Conservation (phyloP, 345 rosid genomes). For the Aurinia saxatilis region DNA sequence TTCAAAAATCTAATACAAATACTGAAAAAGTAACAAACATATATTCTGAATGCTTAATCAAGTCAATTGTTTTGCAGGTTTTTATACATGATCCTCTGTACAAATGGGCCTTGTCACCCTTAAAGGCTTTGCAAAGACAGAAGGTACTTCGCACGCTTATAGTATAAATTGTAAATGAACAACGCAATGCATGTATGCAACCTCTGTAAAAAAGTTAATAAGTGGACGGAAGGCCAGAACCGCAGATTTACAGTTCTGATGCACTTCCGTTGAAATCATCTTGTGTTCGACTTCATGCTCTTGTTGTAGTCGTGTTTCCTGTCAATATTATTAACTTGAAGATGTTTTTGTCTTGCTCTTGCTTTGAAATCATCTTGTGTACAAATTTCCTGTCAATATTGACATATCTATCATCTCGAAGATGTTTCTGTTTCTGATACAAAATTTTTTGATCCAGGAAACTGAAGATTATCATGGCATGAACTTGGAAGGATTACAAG, state of each 20-base stretch:
- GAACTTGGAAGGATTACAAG: constrained; percentile 60
- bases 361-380: neutral
- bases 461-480: constrained; percentile 55
- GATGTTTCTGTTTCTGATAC: neutral
- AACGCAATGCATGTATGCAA: neutral
- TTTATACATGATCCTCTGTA: constrained; percentile 97
- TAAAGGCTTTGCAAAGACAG: constrained; percentile 98
- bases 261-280: neutral
- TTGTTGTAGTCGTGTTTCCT: neutral
- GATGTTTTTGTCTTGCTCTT: neutral
- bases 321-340: neutral
- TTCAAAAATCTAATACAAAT: neutral
- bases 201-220: neutral
- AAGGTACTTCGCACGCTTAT: constrained; percentile 48
- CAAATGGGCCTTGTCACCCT: constrained; percentile 96
- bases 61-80: constrained; percentile 51
- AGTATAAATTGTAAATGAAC: neutral
- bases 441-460: constrained; percentile 43
- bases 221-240: neutral
- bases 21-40: neutral
- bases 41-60: neutral
- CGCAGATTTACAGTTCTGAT: neutral
- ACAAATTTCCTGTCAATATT: neutral
- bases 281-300: neutral
- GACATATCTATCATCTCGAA: neutral